Base-by-base conservation (phyloP, 306 rosid genomes). In the Ormosia semicastrata region DNA sequence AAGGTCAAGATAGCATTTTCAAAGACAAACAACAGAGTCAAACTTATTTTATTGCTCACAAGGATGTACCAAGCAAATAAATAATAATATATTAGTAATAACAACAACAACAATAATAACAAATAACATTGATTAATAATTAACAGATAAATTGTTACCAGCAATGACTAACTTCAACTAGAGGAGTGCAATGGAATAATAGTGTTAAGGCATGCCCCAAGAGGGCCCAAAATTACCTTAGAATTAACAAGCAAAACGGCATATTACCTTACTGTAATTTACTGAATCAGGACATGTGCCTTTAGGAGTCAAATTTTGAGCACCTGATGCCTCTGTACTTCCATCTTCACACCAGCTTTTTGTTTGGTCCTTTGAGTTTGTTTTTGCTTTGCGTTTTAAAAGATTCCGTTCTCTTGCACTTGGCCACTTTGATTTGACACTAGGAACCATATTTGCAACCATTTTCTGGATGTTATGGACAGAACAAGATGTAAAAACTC, bases 371-470 rank as follows among this genome's bases (percentile, higher is more conserved):
- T 95, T 95, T 8, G 89, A 90, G 82, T 87, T 95, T 76, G 88
- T 81, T 88, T 95, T 95, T 74, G 99, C 99, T 90, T 93, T 93
- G 36, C 99, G 94, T 89, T 95, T 95, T 70, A 95, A 70, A 63
- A 95, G 97, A 89, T 95, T 95, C 78, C 82, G 83, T 78, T 95
- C 96, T 80, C 99, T 90, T 57, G 99, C 96, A 69, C 99, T 95
- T 15, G 98, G 99, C 90, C 99, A 90, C 79, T 86, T 89, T 10
- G 99, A 90, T 80, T 89, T 87, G 66, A 91, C 94, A 84, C 85
- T 85, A 30, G 99, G 99, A 84, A 91, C 99, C 94, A 95, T 91
- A 81, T 91, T 92, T 78, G 97, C 90, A 76, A 95, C 99, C 85
- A 90, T 88, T 73, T 89, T 90, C 80, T 93, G 98, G 57, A 95